Percentiles rank a stretch among this genome's conserved stretches.
Evolutionary conservation across 139 green algal species (phyloP).

Genomic region (Marvania coccoides): DNA sequence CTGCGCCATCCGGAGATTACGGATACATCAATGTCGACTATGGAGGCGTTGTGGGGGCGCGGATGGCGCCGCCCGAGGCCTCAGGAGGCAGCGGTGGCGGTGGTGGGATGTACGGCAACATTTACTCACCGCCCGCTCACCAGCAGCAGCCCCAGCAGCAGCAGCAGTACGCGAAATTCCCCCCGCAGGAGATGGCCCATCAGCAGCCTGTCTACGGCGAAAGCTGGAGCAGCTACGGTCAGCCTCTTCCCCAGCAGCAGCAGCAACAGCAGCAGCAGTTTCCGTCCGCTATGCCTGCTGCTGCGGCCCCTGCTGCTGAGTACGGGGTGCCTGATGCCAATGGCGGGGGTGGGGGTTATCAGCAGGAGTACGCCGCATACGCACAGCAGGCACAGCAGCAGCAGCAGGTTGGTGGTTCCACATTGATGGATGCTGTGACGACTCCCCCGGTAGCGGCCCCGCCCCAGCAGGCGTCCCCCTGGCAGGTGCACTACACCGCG

Average conservation of each 20-base stretch:
- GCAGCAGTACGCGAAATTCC: conserved; percentile 14
- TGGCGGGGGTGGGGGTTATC: too few relatives aligned
- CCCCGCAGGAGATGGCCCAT: not conserved
- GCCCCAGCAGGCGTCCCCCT: conserved; percentile 19
- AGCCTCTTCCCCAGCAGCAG: too few relatives aligned
- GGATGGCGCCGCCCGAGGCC: not conserved
- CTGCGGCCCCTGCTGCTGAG: too few relatives aligned
- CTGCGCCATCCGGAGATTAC: not conserved
- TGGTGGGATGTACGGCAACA: not conserved
- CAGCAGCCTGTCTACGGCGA: not conserved
- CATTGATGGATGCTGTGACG: conserved; percentile 17
- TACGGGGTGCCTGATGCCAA: too few relatives aligned
- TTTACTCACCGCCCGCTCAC: not conserved
- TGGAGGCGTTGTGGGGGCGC: conserved; percentile 20
- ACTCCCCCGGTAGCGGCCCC: not conserved
- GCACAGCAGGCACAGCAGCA: not conserved
- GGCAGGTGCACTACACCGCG: conserved; percentile 68
- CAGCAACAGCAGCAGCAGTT: not conserved
- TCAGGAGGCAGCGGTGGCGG: not conserved
- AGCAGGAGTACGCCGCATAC: conserved; percentile 41
- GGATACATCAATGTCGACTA: conserved; percentile 23
- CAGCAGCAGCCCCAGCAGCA: not conserved
- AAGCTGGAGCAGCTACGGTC: not conserved
- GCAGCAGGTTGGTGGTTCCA: not conserved
- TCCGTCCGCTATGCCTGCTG: not conserved